phyloP scores from a whole-genome alignment of 768 basidiomycete species.

The Hypholoma sublateritium region DNA sequence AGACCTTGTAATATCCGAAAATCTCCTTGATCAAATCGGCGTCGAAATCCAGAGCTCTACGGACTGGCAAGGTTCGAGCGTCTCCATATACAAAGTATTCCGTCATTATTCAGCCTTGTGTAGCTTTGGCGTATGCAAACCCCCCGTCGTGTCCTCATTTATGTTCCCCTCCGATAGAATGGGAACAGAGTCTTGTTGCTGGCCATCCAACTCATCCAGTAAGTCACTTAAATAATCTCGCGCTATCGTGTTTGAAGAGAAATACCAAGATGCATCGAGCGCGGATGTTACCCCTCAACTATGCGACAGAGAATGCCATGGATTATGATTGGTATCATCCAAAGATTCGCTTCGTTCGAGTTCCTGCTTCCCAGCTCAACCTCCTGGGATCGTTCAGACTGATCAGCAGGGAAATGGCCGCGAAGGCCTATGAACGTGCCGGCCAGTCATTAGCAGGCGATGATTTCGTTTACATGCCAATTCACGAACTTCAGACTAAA shows the following conservation, averaged over 20 bases:
- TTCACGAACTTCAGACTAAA: constrained; percentile 52
- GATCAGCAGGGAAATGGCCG: constrained; percentile 30
- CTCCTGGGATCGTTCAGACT: constrained; percentile 44
- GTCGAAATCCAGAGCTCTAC: constrained; percentile 50
- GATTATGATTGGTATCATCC: constrained; percentile 58
- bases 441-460: constrained; percentile 26
- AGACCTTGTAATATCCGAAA: constrained; percentile 33
- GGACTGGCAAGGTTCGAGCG: constrained; percentile 48
- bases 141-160: constrained; percentile 45
- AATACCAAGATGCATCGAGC: constrained; percentile 54
- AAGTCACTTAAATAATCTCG: constrained; percentile 11
- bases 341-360: constrained; percentile 45
- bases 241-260: neutral
- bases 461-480: constrained; percentile 41
- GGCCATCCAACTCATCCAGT: constrained; percentile 65
- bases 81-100: neutral
- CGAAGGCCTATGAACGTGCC: constrained; percentile 30
- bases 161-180: constrained; percentile 43
- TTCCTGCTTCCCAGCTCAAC: constrained; percentile 36
- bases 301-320: constrained; percentile 18
- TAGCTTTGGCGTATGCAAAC: constrained; percentile 47
- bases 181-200: constrained; percentile 59
- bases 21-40: constrained; percentile 39
- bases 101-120: constrained; percentile 9
- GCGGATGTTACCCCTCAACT: constrained; percentile 33